These are phyloP conservation scores for Fusarium heterosporum DNA, from an alignment of 2,329 filamentous ascomycete species.

Conservation along the genomic window DNA sequence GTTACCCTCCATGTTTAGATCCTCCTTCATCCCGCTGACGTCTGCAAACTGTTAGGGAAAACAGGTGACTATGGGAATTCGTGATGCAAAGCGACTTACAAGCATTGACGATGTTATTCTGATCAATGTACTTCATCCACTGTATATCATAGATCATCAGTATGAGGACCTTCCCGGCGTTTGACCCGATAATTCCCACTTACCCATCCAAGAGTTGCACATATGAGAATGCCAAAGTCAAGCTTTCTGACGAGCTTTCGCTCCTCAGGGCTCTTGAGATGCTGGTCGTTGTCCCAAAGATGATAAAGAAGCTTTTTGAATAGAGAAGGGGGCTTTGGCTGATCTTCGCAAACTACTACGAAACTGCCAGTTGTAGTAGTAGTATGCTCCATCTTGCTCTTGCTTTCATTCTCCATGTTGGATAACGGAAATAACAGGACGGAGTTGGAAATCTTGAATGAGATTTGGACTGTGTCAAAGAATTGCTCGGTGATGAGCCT, in stretches of 20 bases:
- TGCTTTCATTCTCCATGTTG: not conserved
- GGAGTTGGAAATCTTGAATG: too few relatives aligned
- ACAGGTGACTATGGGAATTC: not conserved
- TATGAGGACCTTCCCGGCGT: not conserved
- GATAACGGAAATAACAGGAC: too few relatives aligned
- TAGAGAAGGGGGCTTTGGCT: not conserved
- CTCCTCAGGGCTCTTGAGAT: slow-evolving; percentile 17
- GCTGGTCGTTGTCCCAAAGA: slow-evolving; percentile 19
- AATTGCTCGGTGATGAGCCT: not conserved
- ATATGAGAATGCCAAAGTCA: slow-evolving; percentile 5
- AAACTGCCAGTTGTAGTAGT: not conserved
- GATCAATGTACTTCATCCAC: slow-evolving; percentile 15
- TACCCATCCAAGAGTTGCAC: slow-evolving; percentile 6
- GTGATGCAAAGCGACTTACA: not conserved
- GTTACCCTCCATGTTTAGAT: not conserved
- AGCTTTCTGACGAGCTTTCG: slow-evolving; percentile 17
- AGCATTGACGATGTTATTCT: slow-evolving; percentile 2
- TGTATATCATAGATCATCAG: not conserved
- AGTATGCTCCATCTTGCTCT: not conserved
- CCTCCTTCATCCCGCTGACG: slow-evolving; percentile 7
- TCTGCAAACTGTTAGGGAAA: not conserved
- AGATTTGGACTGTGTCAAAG: too few relatives aligned
- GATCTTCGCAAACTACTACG: not conserved
- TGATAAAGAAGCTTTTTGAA: not conserved
- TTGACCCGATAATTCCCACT: not conserved